These are phyloP conservation scores for Heliamphora pulchella DNA, from an alignment of 179 eudicot genomes.

Conservation along the genomic window DNA sequence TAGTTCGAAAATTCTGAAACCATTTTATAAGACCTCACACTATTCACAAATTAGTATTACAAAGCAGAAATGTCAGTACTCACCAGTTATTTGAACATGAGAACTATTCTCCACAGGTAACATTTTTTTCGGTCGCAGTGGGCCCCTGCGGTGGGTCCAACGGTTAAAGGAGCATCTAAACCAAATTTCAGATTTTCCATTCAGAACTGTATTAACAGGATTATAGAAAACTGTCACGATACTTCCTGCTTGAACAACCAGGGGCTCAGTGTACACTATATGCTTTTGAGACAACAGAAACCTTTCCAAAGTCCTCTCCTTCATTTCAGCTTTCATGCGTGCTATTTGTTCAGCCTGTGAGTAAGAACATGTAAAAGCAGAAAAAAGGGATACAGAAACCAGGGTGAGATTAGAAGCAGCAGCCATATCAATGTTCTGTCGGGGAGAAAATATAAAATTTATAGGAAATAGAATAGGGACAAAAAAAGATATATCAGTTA, in stretches of 20 bases:
- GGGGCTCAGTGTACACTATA: slow-evolving; percentile 88
- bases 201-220: slow-evolving; percentile 73
- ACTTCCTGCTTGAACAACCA: slow-evolving; percentile 77
- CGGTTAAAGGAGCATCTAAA: slow-evolving; percentile 92
- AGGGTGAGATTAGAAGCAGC: neutral
- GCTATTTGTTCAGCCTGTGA: slow-evolving; percentile 77
- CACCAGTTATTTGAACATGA: slow-evolving; percentile 75
- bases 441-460: neutral
- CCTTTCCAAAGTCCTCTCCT: slow-evolving; percentile 63
- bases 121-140: slow-evolving; percentile 86
- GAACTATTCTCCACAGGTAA: slow-evolving; percentile 61
- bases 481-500: neutral
- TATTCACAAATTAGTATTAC: neutral
- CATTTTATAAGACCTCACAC: neutral
- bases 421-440: neutral
- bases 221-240: slow-evolving; percentile 75
- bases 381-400: neutral
- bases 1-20: neutral
- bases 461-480: too few species aligned
- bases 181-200: slow-evolving; percentile 93
- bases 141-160: slow-evolving; percentile 89
- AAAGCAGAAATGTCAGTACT: slow-evolving; percentile 15
- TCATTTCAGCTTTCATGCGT: slow-evolving; percentile 70
- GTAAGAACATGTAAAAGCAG: slow-evolving; percentile 6
- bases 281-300: slow-evolving; percentile 91